Evolutionary conservation across 1,284 basidiomycete genomes (phyloP).

Genomic region (Rhizoctonia solani): DNA sequence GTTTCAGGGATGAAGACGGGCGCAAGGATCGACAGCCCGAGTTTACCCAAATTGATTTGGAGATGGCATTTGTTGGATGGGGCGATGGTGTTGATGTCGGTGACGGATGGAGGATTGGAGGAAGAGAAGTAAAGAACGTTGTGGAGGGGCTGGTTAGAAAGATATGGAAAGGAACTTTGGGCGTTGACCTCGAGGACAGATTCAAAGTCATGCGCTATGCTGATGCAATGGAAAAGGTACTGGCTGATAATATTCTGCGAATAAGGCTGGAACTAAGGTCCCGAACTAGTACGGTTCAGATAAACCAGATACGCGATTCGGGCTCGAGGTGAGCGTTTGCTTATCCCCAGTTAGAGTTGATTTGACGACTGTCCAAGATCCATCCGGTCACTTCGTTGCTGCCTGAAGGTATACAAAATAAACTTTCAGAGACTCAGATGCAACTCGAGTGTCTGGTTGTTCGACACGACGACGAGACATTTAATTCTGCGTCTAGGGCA

Average conservation of each 20-base stretch:
- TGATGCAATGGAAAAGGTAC: slow-evolving; percentile 81
- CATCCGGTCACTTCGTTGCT: slow-evolving; percentile 56
- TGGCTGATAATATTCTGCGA: slow-evolving; percentile 42
- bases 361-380: slow-evolving; percentile 49
- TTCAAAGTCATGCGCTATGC: slow-evolving; percentile 84
- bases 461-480: slow-evolving; percentile 7
- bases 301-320: slow-evolving; percentile 91
- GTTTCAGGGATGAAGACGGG: slow-evolving; percentile 95
- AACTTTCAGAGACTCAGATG: neutral
- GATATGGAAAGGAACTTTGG: slow-evolving; percentile 72
- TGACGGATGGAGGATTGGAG: slow-evolving; percentile 79
- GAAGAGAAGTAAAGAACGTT: slow-evolving; percentile 72
- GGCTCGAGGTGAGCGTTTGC: slow-evolving; percentile 66
- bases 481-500: neutral
- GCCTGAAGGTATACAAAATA: slow-evolving; percentile 42
- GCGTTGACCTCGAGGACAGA: slow-evolving; percentile 57
- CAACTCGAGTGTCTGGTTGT: slow-evolving; percentile 33
- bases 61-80: slow-evolving; percentile 95
- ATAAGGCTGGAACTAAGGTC: slow-evolving; percentile 15
- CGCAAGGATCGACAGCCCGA: slow-evolving; percentile 94
- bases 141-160: slow-evolving; percentile 71
- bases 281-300: slow-evolving; percentile 81
- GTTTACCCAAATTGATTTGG: slow-evolving; percentile 95
- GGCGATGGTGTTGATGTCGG: slow-evolving; percentile 44
- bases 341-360: neutral